phyloP scores from a whole-genome alignment of 805 yeast genomes.

The Hanseniaspora lindneri region DNA sequence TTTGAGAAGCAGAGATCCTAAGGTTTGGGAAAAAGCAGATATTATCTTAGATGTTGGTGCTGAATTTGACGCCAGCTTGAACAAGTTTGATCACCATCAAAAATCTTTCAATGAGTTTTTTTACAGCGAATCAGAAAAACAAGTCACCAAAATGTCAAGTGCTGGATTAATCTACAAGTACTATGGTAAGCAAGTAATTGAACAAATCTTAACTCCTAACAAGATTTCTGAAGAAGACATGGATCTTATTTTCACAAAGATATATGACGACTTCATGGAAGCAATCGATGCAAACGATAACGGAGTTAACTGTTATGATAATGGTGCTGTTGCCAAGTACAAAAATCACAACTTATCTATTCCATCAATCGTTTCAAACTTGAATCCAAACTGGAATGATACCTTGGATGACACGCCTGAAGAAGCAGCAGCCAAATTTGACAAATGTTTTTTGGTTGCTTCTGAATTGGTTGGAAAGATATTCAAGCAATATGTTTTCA shows the following conservation, averaged over 20 bases:
- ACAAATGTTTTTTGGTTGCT: slow-evolving; percentile 55
- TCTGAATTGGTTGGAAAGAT: slow-evolving; percentile 73
- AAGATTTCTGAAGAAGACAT: slow-evolving; percentile 36
- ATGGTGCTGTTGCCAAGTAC: slow-evolving; percentile 46
- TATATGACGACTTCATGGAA: slow-evolving; percentile 81
- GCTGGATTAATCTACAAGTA: slow-evolving; percentile 91
- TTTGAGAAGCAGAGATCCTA: slow-evolving; percentile 73
- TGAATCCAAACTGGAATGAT: slow-evolving; percentile 75
- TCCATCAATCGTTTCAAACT: slow-evolving; percentile 62
- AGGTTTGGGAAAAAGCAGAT: slow-evolving; percentile 73
- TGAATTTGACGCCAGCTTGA: slow-evolving; percentile 61
- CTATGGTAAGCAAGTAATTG: slow-evolving; percentile 60
- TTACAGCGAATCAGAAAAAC: slow-evolving; percentile 30
- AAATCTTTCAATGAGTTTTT: slow-evolving; percentile 76
- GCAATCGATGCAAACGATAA: slow-evolving; percentile 93
- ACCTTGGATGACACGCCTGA: slow-evolving; percentile 29
- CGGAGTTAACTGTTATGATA: slow-evolving; percentile 59
- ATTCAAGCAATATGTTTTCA: slow-evolving; percentile 53
- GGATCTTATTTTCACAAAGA: slow-evolving; percentile 55
- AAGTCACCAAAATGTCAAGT: slow-evolving; percentile 65
- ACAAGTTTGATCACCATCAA: slow-evolving; percentile 93
- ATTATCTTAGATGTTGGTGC: slow-evolving; percentile 94
- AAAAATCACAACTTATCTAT: slow-evolving; percentile 61
- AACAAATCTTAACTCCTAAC: slow-evolving; percentile 35
- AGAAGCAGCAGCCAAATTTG: slow-evolving; percentile 53